phyloP scores from a whole-genome alignment of 257 asterid genomes.

The Ehretia macrophylla region DNA sequence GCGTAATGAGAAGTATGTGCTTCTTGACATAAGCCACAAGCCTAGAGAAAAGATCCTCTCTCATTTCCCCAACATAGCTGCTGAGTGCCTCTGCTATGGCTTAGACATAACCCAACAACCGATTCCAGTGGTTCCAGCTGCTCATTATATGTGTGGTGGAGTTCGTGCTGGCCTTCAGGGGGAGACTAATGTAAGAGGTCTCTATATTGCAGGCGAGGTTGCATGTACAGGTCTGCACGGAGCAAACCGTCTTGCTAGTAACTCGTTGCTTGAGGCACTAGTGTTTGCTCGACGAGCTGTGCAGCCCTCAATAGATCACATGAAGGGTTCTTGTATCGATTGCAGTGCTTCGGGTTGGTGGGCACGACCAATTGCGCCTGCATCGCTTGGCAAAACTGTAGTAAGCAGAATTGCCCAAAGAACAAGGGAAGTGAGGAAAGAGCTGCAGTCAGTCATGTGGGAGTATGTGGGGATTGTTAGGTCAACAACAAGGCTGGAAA shows the following conservation, averaged over 20 bases:
- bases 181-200: conserved; percentile 81
- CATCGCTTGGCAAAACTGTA: conserved; percentile 36
- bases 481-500: conserved; percentile 64
- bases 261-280: conserved; percentile 87
- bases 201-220: conserved; percentile 92
- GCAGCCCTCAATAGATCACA: conserved; percentile 70
- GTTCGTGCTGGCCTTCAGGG: conserved; percentile 96
- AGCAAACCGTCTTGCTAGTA: conserved; percentile 93
- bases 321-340: conserved; percentile 32
- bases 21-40: conserved; percentile 85
- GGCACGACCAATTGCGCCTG: conserved; percentile 62
- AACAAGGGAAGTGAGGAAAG: conserved; percentile 70
- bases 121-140: conserved; percentile 96
- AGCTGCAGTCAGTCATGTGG: conserved; percentile 85
- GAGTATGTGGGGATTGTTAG: conserved; percentile 83
- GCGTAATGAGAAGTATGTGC: conserved; percentile 75
- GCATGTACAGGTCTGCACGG: conserved; percentile 98
- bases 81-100: conserved; percentile 83
- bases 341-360: conserved; percentile 43
- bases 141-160: conserved; percentile 99
- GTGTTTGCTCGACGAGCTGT: conserved; percentile 95
- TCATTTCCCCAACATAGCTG: conserved; percentile 93
- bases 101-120: conserved; percentile 84
- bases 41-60: conserved; percentile 61
- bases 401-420: conserved; percentile 28